Conservation (phyloP, 441 rosid genomes). For the Adansonia gregorii region DNA sequence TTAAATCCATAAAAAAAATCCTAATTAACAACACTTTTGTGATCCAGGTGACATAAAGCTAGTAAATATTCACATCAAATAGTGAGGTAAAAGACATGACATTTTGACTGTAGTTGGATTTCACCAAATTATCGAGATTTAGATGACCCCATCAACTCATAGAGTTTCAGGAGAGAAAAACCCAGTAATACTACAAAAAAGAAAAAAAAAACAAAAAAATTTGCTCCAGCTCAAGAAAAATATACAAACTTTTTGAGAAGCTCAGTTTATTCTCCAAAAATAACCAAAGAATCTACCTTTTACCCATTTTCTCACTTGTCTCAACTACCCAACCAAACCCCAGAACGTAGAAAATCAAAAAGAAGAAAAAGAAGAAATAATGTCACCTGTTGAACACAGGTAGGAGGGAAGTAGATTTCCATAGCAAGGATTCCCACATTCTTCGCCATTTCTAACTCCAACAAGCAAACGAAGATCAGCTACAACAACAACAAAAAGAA, state of each 20-base stretch:
- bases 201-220: not conserved
- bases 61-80: conserved; percentile 19
- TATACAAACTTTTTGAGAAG: not conserved
- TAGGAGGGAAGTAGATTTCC: conserved; percentile 97
- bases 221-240: conserved; percentile 1
- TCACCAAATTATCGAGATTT: not conserved
- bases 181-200: not conserved
- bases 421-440: conserved; percentile 92
- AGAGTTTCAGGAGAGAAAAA: not conserved
- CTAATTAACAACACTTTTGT: not conserved
- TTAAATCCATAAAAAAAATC: not conserved
- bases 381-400: conserved; percentile 85
- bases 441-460: conserved; percentile 63
- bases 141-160: conserved; percentile 9
- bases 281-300: conserved; percentile 11
- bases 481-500: not conserved
- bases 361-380: not conserved
- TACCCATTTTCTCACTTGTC: conserved; percentile 11
- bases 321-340: conserved; percentile 11
- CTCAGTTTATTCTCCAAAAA: not conserved
- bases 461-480: conserved; percentile 5
- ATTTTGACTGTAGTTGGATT: conserved; percentile 9
- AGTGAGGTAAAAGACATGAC: conserved; percentile 1
- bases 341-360: not conserved
- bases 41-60: not conserved